phyloP scores from a whole-genome alignment of 164 flowering plant species.

The Tinospora cordifolia region DNA sequence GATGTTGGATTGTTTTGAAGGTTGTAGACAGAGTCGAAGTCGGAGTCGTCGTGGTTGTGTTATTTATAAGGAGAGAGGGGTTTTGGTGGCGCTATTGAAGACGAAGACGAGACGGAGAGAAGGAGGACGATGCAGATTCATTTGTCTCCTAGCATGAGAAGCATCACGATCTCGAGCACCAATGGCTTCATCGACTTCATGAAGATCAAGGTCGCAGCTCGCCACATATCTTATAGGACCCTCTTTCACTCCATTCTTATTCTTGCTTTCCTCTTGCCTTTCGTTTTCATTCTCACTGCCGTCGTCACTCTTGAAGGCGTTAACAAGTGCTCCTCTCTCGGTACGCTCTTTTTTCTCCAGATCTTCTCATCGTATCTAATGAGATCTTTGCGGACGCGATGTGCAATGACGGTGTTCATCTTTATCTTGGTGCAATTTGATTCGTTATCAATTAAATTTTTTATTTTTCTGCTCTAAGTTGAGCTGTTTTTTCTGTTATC shows the following conservation, averaged over 20 bases:
- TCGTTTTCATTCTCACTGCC: slow-evolving; percentile 95
- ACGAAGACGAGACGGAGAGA: neutral
- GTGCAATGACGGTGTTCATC: neutral
- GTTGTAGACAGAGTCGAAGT: neutral
- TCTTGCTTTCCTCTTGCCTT: slow-evolving; percentile 84
- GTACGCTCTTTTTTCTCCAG: slow-evolving; percentile 28
- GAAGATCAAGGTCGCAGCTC: slow-evolving; percentile 99
- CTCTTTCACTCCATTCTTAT: slow-evolving; percentile 82
- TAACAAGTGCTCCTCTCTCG: slow-evolving; percentile 94
- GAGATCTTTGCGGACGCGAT: neutral
- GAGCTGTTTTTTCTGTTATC: neutral
- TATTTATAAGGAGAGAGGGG: slow-evolving; percentile 13
- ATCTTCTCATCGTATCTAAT: neutral
- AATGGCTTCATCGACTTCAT: slow-evolving; percentile 80
- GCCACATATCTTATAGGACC: slow-evolving; percentile 83
- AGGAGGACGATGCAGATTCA: slow-evolving; percentile 97
- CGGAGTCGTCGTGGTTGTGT: too few relatives aligned
- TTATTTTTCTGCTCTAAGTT: neutral
- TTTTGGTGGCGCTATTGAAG: neutral
- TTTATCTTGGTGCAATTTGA: neutral
- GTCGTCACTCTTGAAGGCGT: slow-evolving; percentile 97
- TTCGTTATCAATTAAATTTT: neutral
- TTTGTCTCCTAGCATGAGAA: slow-evolving; percentile 99
- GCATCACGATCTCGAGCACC: slow-evolving; percentile 84
- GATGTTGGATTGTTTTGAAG: neutral